Evolutionary conservation across 2,329 filamentous ascomycete genomes (phyloP).

Genomic region (Hypoxylon sp.): DNA sequence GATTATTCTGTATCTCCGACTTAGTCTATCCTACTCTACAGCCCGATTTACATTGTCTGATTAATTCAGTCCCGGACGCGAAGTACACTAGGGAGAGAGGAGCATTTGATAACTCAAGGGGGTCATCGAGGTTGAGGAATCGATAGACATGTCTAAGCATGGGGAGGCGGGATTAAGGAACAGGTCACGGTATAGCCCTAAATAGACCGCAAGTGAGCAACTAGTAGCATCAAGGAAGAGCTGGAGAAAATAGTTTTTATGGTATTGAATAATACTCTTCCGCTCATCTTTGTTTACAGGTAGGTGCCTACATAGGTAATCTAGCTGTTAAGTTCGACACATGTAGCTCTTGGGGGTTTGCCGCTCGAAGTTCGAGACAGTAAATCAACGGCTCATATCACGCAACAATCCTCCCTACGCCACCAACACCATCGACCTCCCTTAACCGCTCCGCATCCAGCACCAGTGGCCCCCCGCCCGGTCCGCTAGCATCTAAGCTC

Average conservation of each 20-base stretch:
- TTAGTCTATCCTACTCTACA: neutral
- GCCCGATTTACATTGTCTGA: neutral
- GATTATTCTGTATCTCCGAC: neutral
- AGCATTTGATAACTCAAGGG: neutral
- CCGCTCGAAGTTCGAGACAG: neutral
- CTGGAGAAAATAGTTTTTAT: neutral
- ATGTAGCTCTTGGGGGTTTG: neutral
- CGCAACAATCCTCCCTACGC: constrained; percentile 41
- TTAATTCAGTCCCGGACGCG: neutral
- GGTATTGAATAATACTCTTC: neutral
- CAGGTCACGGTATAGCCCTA: neutral
- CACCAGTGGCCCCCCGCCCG: constrained; percentile 75
- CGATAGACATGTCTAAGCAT: neutral
- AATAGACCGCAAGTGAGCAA: no score
- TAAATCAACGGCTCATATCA: constrained; percentile 16
- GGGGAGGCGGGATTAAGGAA: neutral
- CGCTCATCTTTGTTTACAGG: neutral
- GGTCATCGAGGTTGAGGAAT: neutral
- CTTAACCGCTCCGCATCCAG: constrained; percentile 70
- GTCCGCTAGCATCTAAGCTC: constrained; percentile 76
- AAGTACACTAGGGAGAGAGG: neutral
- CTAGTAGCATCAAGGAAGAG: neutral
- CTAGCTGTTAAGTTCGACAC: neutral
- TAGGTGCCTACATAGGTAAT: neutral
- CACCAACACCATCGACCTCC: constrained; percentile 20